A percentile compares a stretch with the other conserved stretches of the same genome.
These are phyloP conservation scores for Maudiozyma turicensis DNA, from an alignment of 805 yeast genomes.

Conservation along the genomic window DNA sequence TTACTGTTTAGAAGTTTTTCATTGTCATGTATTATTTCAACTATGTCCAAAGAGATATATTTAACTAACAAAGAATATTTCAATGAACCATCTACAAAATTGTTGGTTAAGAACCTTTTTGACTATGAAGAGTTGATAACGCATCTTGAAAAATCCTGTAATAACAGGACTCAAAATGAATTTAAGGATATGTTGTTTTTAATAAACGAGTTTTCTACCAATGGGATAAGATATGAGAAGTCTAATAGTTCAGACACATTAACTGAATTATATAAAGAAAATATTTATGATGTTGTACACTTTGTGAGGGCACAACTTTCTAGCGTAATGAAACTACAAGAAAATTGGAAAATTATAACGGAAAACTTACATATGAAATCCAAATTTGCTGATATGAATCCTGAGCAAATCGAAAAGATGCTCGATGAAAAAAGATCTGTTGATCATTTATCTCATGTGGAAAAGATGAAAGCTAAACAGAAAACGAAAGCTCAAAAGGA, in stretches of 20 bases:
- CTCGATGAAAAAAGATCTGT: conserved; percentile 21
- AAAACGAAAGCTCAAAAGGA: background rate
- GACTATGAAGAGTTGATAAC: conserved; percentile 16
- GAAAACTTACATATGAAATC: conserved; percentile 8
- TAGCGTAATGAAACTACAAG: conserved; percentile 10
- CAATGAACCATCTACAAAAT: conserved; percentile 9
- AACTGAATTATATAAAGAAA: conserved; percentile 11
- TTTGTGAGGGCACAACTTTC: conserved; percentile 10
- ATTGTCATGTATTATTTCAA: conserved; percentile 11
- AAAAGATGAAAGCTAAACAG: conserved; percentile 5
- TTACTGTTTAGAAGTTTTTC: conserved; percentile 15
- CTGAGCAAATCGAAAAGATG: conserved; percentile 15
- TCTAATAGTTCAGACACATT: conserved; percentile 4
- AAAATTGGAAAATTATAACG: conserved; percentile 19
- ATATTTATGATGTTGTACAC: conserved; percentile 10
- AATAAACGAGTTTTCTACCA: conserved; percentile 2
- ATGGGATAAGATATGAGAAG: conserved; percentile 1
- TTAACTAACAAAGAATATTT: conserved; percentile 19
- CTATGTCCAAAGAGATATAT: conserved; percentile 21
- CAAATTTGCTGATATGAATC: conserved; percentile 8
- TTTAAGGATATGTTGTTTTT: background rate
- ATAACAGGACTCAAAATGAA: background rate
- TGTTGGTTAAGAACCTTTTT: conserved; percentile 17
- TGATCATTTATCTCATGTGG: conserved; percentile 16
- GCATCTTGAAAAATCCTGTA: conserved; percentile 14